Evolutionary conservation across 139 green algal genomes (phyloP).

Genomic region (Penium margaritaceum): DNA sequence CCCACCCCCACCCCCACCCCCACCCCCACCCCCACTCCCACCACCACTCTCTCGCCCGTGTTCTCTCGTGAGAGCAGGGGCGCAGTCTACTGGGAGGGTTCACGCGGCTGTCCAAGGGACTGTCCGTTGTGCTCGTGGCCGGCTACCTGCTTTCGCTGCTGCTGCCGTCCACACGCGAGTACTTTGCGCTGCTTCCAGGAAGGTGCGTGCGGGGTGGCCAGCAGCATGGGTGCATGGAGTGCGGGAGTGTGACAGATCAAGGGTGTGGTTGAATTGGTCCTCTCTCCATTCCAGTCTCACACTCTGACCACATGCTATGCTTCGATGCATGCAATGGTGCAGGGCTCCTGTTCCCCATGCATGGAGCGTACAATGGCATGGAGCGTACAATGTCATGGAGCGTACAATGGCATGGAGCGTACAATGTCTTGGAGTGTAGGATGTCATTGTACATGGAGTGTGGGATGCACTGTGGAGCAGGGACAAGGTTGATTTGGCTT

Average conservation of each 20-base stretch:
- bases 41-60: too few relatives aligned
- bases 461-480: too few relatives aligned
- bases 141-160: constrained; percentile 21
- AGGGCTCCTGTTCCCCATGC: constrained; percentile 2
- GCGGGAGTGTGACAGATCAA: constrained; percentile 5
- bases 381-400: background rate
- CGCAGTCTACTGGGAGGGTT: constrained; percentile 19
- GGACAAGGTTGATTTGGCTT: too few relatives aligned
- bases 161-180: constrained; percentile 13
- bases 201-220: too few relatives aligned
- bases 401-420: background rate
- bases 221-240: too few relatives aligned
- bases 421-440: too few relatives aligned
- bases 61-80: too few relatives aligned
- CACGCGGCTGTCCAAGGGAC: constrained; percentile 36
- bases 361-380: background rate
- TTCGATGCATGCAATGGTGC: too few relatives aligned
- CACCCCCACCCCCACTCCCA: too few relatives aligned
- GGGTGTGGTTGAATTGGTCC: background rate
- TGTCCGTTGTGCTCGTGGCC: constrained; percentile 9
- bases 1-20: too few relatives aligned
- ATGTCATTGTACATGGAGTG: too few relatives aligned
- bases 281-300: background rate
- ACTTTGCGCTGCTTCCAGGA: constrained; percentile 33
- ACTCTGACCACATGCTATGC: too few relatives aligned